Conservation (phyloP, 768 basidiomycete species). For the Antrodiella citrinella region DNA sequence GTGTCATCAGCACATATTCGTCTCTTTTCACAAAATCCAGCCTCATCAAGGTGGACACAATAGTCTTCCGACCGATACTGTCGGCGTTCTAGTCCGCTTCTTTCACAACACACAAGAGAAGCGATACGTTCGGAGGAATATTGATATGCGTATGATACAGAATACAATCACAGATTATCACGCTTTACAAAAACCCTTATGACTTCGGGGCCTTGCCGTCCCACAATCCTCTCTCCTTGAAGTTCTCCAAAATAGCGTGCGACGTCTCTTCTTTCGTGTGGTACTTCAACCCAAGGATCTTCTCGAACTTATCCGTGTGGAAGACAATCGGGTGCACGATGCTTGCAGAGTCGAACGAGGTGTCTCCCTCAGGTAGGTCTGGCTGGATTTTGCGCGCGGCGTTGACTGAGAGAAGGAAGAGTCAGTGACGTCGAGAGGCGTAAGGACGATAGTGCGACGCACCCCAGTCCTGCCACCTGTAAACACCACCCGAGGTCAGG, state of each 20-base stretch:
- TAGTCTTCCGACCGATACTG: too few species aligned
- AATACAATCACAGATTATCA: too few species aligned
- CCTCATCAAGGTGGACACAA: too few species aligned
- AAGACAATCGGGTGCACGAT: conserved; percentile 20
- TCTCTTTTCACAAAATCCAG: too few species aligned
- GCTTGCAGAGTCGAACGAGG: conserved; percentile 10
- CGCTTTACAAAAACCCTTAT: too few species aligned
- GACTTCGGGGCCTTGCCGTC: too few species aligned
- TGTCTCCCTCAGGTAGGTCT: neutral
- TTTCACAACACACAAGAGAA: too few species aligned
- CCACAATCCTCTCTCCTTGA: conserved; percentile 31
- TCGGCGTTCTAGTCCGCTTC: too few species aligned
- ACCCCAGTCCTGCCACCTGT: conserved; percentile 5
- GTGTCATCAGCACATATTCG: too few species aligned
- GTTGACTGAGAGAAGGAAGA: neutral
- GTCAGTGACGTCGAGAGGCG: conserved; percentile 12
- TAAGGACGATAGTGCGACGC: neutral
- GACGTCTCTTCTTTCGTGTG: conserved; percentile 29
- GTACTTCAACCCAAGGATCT: conserved; percentile 34
- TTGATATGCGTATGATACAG: too few species aligned
- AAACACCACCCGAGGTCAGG: conserved; percentile 27
- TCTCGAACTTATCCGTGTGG: conserved; percentile 26
- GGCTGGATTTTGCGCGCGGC: neutral
- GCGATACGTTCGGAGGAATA: too few species aligned
- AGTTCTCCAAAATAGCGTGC: conserved; percentile 32